Percentiles rank a stretch among this genome's conserved stretches.
Conservation (phyloP, 2,329 filamentous ascomycete genomes). For the Paraphoma sp. region DNA sequence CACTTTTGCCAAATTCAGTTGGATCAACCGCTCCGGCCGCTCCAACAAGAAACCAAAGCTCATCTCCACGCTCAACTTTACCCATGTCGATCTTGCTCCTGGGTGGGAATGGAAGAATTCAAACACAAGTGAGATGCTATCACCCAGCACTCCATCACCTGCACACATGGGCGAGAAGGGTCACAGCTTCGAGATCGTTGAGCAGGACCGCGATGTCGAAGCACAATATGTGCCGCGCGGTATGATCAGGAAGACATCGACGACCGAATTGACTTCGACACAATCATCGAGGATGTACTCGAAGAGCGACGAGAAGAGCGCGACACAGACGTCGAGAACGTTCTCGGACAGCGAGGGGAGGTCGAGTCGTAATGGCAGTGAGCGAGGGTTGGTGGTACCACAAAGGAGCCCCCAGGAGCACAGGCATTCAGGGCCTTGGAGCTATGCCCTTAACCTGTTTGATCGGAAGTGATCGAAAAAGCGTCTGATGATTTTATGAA, state of each 20-base stretch:
- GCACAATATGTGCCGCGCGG: slow-evolving; percentile 1
- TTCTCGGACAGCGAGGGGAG: slow-evolving; percentile 1
- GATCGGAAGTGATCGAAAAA: slow-evolving; percentile 3
- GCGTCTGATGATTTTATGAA: background rate
- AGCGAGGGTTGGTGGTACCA: slow-evolving; percentile 10
- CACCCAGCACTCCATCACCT: background rate
- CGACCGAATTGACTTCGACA: background rate
- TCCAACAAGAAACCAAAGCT: slow-evolving; percentile 7
- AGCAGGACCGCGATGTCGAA: background rate
- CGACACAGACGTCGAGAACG: background rate
- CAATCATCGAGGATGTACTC: background rate
- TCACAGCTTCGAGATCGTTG: background rate
- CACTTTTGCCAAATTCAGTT: slow-evolving; percentile 1
- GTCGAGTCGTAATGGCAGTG: slow-evolving; percentile 8
- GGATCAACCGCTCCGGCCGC: background rate
- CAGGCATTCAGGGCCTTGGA: slow-evolving; percentile 17
- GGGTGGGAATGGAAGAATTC: slow-evolving; percentile 6
- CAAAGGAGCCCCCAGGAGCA: slow-evolving; percentile 5
- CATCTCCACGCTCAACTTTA: slow-evolving; percentile 10
- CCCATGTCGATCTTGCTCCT: background rate
- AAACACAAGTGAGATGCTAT: slow-evolving; percentile 1
- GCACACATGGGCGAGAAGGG: background rate
- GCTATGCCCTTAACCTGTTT: slow-evolving; percentile 13
- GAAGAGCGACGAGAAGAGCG: background rate
- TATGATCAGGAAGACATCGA: slow-evolving; percentile 3